Base-by-base conservation (phyloP, 495 filamentous ascomycete genomes). In the Penicillium ucsense region DNA sequence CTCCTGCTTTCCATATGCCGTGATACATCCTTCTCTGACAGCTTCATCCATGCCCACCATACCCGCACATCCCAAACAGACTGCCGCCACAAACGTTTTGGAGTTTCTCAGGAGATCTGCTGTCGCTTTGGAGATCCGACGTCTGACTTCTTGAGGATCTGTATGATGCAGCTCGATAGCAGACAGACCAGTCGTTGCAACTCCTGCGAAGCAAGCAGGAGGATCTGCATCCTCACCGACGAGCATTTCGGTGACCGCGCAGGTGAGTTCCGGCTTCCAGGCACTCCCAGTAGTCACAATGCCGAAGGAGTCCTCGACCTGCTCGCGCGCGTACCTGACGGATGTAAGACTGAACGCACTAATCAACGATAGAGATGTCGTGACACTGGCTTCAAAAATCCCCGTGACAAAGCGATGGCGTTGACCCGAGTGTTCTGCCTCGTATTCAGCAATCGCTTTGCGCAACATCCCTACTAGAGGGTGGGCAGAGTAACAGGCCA, bases 401-500 rank as follows among this genome's bases (percentile, higher is more conserved):
- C 91, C 92, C 0, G 84, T 82, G 3, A 91, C 84, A 9, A 76
- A 75, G 49, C 75, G 79, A 33, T 60, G 62, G 45, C 48, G 51
- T 6, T 49, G 33, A n/a, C 47, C 5, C 2, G 50, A 31, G 42
- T 11, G 55, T 47, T 40, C 34, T 27, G 57, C 48, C 36, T 69
- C 62, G 0, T 54, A 38, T 9, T 55, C 54, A 37, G 31, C 40
- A 33, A 69, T 70, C 49, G 64, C 51, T 10, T 74, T 55, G 10
- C 68, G 70, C 3, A 96, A 65, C 31, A 71, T 59, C 0, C 73
- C 61, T 7, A 95, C 85, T 4, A 96, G 79, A 0, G 89, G 88
- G 54, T 96, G 92, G 2, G 81, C 79, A 54, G 85, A 90, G 66
- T 86, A 98, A 70, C 91, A 98, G 36, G 88, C 88, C 2, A 98